phyloP scores from a whole-genome alignment of 805 yeast genomes.

The Teunomyces kruisii region DNA sequence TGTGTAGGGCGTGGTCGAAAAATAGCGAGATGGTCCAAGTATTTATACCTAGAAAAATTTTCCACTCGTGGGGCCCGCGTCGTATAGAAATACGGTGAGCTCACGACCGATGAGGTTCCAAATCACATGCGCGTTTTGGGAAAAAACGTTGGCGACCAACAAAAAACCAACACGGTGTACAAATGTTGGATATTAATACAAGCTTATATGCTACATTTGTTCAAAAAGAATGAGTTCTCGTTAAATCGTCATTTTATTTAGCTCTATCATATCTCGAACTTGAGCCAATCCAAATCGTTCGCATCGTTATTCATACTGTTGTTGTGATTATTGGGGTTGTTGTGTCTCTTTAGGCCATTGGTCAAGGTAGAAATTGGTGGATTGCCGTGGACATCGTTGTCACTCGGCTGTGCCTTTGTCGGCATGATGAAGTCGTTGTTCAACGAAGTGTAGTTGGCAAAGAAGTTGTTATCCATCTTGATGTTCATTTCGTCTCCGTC shows the following conservation, averaged over 20 bases:
- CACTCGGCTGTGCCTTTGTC: neutral
- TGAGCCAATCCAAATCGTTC: slow-evolving; percentile 33
- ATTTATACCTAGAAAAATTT: slow-evolving; percentile 5
- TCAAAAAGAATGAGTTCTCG: neutral
- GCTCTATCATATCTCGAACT: slow-evolving; percentile 23
- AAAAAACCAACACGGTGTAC: no score
- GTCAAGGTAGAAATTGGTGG: slow-evolving; percentile 7
- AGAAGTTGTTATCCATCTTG: slow-evolving; percentile 16
- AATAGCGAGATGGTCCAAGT: neutral
- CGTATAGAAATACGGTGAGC: neutral
- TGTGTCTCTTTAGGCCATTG: slow-evolving; percentile 1
- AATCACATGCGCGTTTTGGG: neutral
- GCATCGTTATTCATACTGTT: slow-evolving; percentile 14
- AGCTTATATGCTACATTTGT: no score
- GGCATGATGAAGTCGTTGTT: slow-evolving; percentile 10
- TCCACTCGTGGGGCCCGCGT: neutral
- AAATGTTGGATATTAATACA: no score
- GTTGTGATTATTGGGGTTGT: neutral
- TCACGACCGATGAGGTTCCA: neutral
- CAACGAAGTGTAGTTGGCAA: slow-evolving; percentile 22
- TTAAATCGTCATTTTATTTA: slow-evolving; percentile 4
- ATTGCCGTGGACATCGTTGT: neutral
- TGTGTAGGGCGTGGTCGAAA: neutral
- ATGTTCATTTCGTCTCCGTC: slow-evolving; percentile 8
- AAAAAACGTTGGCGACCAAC: no score